Evolutionary conservation across 805 yeast genomes (phyloP).

Genomic region (Zygosaccharomyces kombuchaensis): DNA sequence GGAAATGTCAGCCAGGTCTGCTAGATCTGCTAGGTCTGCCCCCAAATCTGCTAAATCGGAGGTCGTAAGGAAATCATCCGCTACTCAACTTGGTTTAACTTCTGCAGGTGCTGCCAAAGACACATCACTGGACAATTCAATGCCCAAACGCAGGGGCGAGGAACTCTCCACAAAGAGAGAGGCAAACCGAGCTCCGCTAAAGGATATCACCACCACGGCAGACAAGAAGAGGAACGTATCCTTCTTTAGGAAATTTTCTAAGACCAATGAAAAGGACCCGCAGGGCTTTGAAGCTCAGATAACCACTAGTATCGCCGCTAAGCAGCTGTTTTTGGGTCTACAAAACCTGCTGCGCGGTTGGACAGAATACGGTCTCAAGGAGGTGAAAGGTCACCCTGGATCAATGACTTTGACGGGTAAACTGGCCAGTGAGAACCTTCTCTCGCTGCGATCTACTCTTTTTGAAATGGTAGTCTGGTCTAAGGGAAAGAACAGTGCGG

Average conservation of each 20-base stretch:
- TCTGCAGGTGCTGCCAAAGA: conserved; percentile 1
- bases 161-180: conserved; percentile 9
- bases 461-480: conserved; percentile 51
- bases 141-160: conserved; percentile 12
- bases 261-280: conserved; percentile 14
- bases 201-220: conserved; percentile 17
- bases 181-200: conserved; percentile 13
- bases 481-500: conserved; percentile 47
- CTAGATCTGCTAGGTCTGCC: background rate
- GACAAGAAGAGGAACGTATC: conserved; percentile 24
- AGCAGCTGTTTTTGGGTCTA: conserved; percentile 61
- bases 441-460: conserved; percentile 59
- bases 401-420: conserved; percentile 52
- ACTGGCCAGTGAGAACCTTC: conserved; percentile 55
- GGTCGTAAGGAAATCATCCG: background rate
- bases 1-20: background rate
- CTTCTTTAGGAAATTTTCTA: conserved; percentile 37
- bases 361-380: conserved; percentile 65
- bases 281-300: conserved; percentile 21
- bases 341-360: conserved; percentile 59
- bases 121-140: conserved; percentile 15
- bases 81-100: background rate
- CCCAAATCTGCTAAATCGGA: background rate
- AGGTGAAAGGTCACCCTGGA: conserved; percentile 44
- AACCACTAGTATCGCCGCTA: conserved; percentile 35